A percentile compares a stretch with the other conserved stretches of the same genome.
phyloP scores from a whole-genome alignment of 2,329 filamentous ascomycete species.

The Cytospora mali region DNA sequence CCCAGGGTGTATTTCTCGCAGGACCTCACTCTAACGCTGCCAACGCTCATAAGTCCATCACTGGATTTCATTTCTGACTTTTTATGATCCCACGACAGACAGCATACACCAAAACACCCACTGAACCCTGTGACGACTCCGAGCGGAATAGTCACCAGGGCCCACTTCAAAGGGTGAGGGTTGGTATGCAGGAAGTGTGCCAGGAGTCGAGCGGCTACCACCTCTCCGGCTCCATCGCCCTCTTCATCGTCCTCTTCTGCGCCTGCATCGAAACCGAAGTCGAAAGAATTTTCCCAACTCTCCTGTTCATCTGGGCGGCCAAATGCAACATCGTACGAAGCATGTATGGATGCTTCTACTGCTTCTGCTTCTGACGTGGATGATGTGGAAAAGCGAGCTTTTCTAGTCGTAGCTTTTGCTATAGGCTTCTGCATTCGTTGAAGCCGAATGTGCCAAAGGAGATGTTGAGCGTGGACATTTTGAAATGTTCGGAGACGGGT shows the following conservation, averaged over 20 bases:
- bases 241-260: neutral
- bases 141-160: neutral
- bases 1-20: conserved; percentile 1
- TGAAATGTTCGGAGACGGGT: too few relatives aligned
- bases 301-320: neutral
- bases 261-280: neutral
- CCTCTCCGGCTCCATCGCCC: neutral
- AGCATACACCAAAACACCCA: neutral
- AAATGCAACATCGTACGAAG: neutral
- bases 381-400: neutral
- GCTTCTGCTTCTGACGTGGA: conserved; percentile 3
- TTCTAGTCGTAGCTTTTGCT: neutral
- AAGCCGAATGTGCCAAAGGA: too few relatives aligned
- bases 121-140: conserved; percentile 1
- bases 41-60: neutral
- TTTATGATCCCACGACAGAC: neutral
- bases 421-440: too few relatives aligned
- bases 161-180: conserved; percentile 3
- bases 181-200: conserved; percentile 1
- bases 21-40: neutral
- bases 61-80: neutral
- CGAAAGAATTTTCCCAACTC: neutral
- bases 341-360: neutral
- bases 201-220: conserved; percentile 1
- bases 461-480: too few relatives aligned